Conservation (phyloP, 2,329 filamentous ascomycete genomes). For the Basipetospora chlamydospora region DNA sequence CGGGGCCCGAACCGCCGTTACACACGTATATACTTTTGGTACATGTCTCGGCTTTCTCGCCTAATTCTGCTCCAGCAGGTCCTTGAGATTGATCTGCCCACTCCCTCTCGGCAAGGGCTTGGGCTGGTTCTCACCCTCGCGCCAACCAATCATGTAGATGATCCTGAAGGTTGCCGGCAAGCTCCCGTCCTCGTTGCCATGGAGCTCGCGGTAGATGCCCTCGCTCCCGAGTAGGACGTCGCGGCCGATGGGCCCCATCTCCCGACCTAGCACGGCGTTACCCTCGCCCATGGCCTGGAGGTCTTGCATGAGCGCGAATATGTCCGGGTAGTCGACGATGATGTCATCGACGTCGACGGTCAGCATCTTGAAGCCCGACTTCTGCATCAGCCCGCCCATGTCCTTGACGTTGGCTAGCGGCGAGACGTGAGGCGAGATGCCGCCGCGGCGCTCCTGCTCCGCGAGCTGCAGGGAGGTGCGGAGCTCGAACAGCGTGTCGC, state of each 20-base stretch:
- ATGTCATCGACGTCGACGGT: conserved; percentile 98
- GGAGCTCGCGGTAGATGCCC: conserved; percentile 74
- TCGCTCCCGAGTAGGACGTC: conserved; percentile 82
- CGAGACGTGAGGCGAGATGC: conserved; percentile 79
- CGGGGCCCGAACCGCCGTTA: too few relatives aligned
- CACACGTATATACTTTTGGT: conserved; percentile 5
- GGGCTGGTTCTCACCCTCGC: conserved; percentile 63
- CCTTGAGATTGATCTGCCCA: conserved; percentile 77
- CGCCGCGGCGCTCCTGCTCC: conserved; percentile 79
- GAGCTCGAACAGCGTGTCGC: conserved; percentile 85
- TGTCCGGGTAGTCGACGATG: conserved; percentile 83
- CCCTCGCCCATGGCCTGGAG: conserved; percentile 92
- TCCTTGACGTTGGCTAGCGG: conserved; percentile 87
- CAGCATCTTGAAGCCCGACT: conserved; percentile 84
- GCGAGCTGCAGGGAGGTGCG: conserved; percentile 87
- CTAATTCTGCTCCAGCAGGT: conserved; percentile 45
- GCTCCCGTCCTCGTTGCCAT: conserved; percentile 64
- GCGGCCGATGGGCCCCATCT: conserved; percentile 60
- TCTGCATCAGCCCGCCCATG: conserved; percentile 72
- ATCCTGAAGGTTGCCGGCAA: conserved; percentile 86
- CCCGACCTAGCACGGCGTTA: conserved; percentile 75
- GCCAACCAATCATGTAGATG: conserved; percentile 99
- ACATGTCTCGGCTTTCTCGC: neutral
- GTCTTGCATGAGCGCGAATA: conserved; percentile 83
- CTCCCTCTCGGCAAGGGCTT: conserved; percentile 72